Base-by-base conservation (phyloP, 768 basidiomycete species). In the Tricholoma sp. region DNA sequence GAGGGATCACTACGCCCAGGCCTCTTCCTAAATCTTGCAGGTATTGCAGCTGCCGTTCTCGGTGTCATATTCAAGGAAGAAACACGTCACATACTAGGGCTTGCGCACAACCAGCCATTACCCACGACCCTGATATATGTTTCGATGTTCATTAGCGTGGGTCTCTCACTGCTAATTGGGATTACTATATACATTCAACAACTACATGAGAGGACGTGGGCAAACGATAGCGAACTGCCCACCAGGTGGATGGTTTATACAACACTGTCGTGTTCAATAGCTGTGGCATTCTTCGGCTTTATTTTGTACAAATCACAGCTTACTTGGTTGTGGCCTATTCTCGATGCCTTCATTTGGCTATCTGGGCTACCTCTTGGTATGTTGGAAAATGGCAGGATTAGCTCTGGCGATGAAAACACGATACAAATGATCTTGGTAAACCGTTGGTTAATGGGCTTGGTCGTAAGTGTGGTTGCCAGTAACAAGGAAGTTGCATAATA, bases 381-480 rank as follows among this genome's bases (percentile, higher is more conserved):
- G 57, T 34, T 69, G 35, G 66, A 69, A 49, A 67, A 69, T 51
- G 67, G 67, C 43, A 55, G 64, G 57, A 57, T 62, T 39, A 50
- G 63, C n/a, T 56, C 64, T 8, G 57, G 19, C 22, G 68, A 69
- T 56, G 60, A 63, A 21, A 67, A 65, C 49, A 63, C 58, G 10
- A 19, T 66, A n/a, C 68, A 69, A 57, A 54, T 69, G 14, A 54
- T 66, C 14, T 50, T 69, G 16, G 31, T 69, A 29, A 68, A 66
- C 52, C 54, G 68, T 24, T 68, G 68, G 69, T 63, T 62, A 57
- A 69, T 65, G 61, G 67, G 66, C 35, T 64, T 64, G 5, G 66
- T 68, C 4, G 61, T 64, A n/a, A 68, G 67, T 46, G 45, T 62
- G 2, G 43, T 67, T 4, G 64, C 61, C 14, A 67, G 64, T 52